A percentile compares a stretch with the other conserved stretches of the same genome.
Conservation (phyloP, 441 rosid species). For the Erodium trifolium region DNA sequence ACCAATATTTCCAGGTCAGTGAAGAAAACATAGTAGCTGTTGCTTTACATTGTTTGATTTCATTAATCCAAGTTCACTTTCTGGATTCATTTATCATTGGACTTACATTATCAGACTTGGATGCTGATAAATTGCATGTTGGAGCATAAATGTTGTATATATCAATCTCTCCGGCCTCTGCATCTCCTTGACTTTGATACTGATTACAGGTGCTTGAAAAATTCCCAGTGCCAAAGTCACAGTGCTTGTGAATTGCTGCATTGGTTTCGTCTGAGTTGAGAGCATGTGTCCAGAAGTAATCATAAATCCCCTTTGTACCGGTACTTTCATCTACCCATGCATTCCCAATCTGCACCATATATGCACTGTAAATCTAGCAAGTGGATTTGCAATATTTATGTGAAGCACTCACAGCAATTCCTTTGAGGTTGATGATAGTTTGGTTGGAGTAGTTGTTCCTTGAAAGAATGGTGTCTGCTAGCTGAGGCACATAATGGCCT, state of each 20-base stretch:
- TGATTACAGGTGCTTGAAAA: constrained; percentile 19
- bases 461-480: constrained; percentile 26
- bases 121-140: constrained; percentile 19
- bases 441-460: constrained; percentile 19
- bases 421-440: constrained; percentile 31
- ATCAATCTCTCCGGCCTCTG: constrained; percentile 21
- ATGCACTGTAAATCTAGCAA: not conserved
- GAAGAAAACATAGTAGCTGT: constrained; percentile 1
- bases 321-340: constrained; percentile 28
- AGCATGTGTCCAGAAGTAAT: constrained; percentile 35
- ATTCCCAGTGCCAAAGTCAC: constrained; percentile 21
- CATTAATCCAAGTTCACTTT: not conserved
- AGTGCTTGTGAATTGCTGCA: constrained; percentile 23
- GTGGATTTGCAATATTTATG: not conserved
- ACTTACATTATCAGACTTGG: not conserved
- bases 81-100: not conserved
- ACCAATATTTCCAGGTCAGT: not conserved
- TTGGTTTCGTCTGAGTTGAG: constrained; percentile 33
- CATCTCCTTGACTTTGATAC: constrained; percentile 6
- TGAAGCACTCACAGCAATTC: constrained; percentile 29
- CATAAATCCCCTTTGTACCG: constrained; percentile 20
- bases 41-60: not conserved
- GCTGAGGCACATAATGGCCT: constrained; percentile 39
- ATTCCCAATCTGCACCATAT: constrained; percentile 30
- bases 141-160: constrained; percentile 37